These are phyloP conservation scores for Collybiopsis luxurians DNA, from an alignment of 768 basidiomycete species.

Conservation along the genomic window DNA sequence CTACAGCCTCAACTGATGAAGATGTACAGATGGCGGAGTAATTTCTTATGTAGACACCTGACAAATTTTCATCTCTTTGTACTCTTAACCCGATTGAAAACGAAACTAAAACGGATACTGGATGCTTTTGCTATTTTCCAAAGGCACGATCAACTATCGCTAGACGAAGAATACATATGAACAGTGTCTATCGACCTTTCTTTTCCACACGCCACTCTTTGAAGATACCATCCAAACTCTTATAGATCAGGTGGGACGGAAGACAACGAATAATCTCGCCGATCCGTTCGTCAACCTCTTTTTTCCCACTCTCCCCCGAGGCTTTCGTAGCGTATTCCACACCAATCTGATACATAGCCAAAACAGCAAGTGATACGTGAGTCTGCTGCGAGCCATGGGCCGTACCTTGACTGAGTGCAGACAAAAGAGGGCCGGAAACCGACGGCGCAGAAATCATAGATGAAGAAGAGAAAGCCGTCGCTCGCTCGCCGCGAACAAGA, in stretches of 20 bases:
- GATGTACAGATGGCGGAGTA: constrained; percentile 83
- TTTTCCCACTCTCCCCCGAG: constrained; percentile 60
- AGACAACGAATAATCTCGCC: constrained; percentile 90
- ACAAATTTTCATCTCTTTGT: neutral
- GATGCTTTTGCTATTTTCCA: neutral
- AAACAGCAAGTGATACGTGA: constrained; percentile 88
- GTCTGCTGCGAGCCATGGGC: constrained; percentile 89
- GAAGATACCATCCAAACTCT: constrained; percentile 92
- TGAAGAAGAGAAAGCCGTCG: constrained; percentile 63
- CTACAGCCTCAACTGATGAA: constrained; percentile 49
- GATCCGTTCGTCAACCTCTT: constrained; percentile 70
- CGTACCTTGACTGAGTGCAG: constrained; percentile 70
- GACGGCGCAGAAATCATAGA: constrained; percentile 59
- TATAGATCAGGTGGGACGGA: constrained; percentile 84
- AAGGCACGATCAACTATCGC: neutral
- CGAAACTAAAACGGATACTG: neutral
- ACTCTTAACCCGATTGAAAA: neutral
- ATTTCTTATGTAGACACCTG: neutral
- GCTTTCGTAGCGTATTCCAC: constrained; percentile 80
- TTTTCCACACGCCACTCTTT: constrained; percentile 88
- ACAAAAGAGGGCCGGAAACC: constrained; percentile 66
- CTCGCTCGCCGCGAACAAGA: constrained; percentile 86
- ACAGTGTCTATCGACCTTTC: constrained; percentile 54
- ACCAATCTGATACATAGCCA: constrained; percentile 86
- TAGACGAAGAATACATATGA: no score